Evolutionary conservation across 371 early-diverging fungal species (phyloP).

Genomic region (Apophysomyces ossiformis): DNA sequence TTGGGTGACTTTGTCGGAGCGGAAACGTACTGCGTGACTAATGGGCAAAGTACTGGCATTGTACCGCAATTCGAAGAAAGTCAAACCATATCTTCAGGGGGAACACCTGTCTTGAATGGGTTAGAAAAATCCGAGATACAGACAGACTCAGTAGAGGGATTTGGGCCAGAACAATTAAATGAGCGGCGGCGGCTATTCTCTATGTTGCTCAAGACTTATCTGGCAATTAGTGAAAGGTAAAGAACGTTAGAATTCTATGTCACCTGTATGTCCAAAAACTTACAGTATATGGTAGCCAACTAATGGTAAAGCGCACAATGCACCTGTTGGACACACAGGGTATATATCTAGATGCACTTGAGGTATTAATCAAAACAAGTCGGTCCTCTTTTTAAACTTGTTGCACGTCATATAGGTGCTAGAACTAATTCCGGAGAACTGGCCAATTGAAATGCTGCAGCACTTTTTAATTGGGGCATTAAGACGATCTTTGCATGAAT

Average conservation of each 20-base stretch:
- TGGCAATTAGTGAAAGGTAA: slow-evolving; percentile 41
- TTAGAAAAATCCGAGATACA: slow-evolving; percentile 5
- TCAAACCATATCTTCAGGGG: slow-evolving; percentile 18
- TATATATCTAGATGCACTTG: slow-evolving; percentile 60
- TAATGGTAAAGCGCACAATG: slow-evolving; percentile 53
- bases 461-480: slow-evolving; percentile 60
- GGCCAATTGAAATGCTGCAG: slow-evolving; percentile 66
- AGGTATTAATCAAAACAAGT: slow-evolving; percentile 37
- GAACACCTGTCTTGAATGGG: slow-evolving; percentile 30
- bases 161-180: slow-evolving; percentile 20
- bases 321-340: slow-evolving; percentile 67
- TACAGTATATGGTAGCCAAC: slow-evolving; percentile 30
- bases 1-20: slow-evolving; percentile 68
- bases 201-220: slow-evolving; percentile 45
- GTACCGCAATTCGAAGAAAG: slow-evolving; percentile 20
- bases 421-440: slow-evolving; percentile 61
- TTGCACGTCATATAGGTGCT: slow-evolving; percentile 49
- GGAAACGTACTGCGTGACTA: slow-evolving; percentile 67
- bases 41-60: slow-evolving; percentile 49
- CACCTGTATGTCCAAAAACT: slow-evolving; percentile 12
- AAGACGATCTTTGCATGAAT: slow-evolving; percentile 54
- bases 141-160: not conserved
- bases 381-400: not conserved
- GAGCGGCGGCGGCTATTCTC: slow-evolving; percentile 43
- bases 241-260: not conserved